These are phyloP conservation scores for Candida adriatica DNA, from an alignment of 805 yeast genomes.

Conservation along the genomic window DNA sequence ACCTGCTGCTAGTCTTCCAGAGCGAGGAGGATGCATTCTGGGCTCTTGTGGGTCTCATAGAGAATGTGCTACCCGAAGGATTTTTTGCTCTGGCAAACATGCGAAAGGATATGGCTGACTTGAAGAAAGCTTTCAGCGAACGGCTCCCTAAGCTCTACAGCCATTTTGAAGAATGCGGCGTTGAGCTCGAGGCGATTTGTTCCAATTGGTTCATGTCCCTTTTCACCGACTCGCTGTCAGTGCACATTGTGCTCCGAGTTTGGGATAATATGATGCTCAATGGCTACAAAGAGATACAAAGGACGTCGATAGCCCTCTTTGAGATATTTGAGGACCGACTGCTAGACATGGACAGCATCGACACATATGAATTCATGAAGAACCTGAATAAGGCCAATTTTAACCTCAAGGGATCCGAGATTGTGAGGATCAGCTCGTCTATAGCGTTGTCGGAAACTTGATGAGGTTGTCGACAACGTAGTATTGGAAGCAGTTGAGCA, in stretches of 20 bases:
- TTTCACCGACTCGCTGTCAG: slow-evolving; percentile 44
- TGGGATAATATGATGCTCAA: slow-evolving; percentile 42
- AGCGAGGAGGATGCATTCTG: slow-evolving; percentile 49
- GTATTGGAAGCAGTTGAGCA: slow-evolving; percentile 70
- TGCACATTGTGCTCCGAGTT: slow-evolving; percentile 43
- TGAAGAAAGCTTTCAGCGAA: slow-evolving; percentile 30
- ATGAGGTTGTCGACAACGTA: slow-evolving; percentile 69
- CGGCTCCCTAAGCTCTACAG: slow-evolving; percentile 33
- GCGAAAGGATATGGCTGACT: slow-evolving; percentile 33
- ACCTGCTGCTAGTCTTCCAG: slow-evolving; percentile 35
- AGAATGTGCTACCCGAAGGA: slow-evolving; percentile 39
- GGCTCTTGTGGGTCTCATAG: slow-evolving; percentile 42
- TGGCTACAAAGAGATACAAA: slow-evolving; percentile 32
- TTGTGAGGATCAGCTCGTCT: slow-evolving; percentile 14
- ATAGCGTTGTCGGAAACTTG: slow-evolving; percentile 30
- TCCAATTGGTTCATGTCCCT: slow-evolving; percentile 53
- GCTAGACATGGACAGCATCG: slow-evolving; percentile 24
- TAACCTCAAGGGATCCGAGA: slow-evolving; percentile 21
- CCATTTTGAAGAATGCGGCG: slow-evolving; percentile 29
- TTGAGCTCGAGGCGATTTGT: slow-evolving; percentile 43
- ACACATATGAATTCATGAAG: slow-evolving; percentile 30
- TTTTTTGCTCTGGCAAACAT: slow-evolving; percentile 33
- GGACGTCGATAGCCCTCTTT: slow-evolving; percentile 30
- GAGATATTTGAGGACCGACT: slow-evolving; percentile 30
- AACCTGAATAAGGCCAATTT: slow-evolving; percentile 23